Base-by-base conservation (phyloP, 2,329 filamentous ascomycete genomes). In the Coniosporium tulheliwenetii region DNA sequence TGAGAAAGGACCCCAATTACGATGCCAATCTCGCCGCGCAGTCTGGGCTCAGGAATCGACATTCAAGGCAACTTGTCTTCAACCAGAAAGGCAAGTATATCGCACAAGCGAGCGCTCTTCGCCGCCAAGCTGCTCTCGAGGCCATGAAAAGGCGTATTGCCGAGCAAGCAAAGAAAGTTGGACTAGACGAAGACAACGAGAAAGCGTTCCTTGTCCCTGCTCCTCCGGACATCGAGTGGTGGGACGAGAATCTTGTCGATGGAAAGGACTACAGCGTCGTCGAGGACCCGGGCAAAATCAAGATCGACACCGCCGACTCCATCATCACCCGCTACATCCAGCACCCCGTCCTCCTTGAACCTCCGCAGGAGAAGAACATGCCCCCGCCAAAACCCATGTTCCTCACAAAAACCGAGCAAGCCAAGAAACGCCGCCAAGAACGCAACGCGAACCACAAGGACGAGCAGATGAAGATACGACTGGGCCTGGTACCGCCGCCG, bases 41-140 rank as follows among this genome's bases (percentile, higher is more conserved):
- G 42, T 69, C 70, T 48, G 54, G 63, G 46, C 67, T 59, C 52
- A 83, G 80, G 50, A 67, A 72, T 32, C 73, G 86, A 39, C 71
- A 82, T 47, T 74, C 85, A 9, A 78, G 84, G 44, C 78, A 84
- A 47, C 70, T 98, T 13, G 66, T 85, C 10, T 96, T 98, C 67
- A 94, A 95, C 52, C 79, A 87, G 50, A 93, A 93, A 59, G 91
- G 91, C 40, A 96, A 96, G 70, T 96, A 94, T 55, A 94, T 96
- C 44, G 81, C 86, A 47, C 89, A 96, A 62, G 91, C 84, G 7
- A 89, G 85, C 57, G 87, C 87, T 42, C 66, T 95, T 40, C 79
- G 91, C 46, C 76, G 85, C 44, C 87, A 95, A 62, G 85, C 81
- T 35, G 81, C 82, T 39, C 69, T 98, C 26, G 93, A 98, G 66